Evolutionary conservation across 1,139 yeast genomes (phyloP).

Genomic region (Diutina neorugosa): DNA sequence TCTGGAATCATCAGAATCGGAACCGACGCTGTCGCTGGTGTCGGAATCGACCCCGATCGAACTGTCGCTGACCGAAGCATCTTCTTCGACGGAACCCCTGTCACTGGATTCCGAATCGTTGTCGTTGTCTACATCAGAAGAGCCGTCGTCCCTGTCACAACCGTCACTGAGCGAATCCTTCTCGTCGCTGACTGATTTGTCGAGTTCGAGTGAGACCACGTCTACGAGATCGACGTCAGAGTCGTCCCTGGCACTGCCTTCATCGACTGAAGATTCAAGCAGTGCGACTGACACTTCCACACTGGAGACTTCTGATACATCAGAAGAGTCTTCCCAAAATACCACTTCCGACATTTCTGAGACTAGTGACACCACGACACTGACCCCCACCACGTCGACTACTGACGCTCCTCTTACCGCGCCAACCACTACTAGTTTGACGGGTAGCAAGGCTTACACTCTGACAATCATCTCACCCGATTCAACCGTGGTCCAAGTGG

Average conservation of each 20-base stretch:
- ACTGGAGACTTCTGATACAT: neutral
- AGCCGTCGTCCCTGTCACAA: neutral
- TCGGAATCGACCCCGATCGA: constrained; percentile 3
- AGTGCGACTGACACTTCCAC: neutral
- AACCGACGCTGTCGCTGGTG: constrained; percentile 6
- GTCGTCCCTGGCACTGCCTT: neutral
- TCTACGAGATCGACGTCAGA: neutral
- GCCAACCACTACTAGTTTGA: neutral
- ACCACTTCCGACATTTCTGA: neutral
- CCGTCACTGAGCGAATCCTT: neutral
- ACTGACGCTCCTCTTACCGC: neutral
- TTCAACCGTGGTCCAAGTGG: constrained; percentile 31
- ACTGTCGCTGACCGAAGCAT: neutral
- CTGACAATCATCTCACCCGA: constrained; percentile 16
- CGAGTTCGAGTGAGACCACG: neutral
- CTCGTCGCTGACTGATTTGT: constrained; percentile 3
- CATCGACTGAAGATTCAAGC: neutral
- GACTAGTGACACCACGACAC: neutral
- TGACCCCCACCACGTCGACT: neutral
- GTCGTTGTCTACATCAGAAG: neutral
- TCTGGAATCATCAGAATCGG: constrained; percentile 6
- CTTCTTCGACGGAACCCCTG: neutral
- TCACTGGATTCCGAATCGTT: neutral
- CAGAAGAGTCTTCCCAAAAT: neutral
- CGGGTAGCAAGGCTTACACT: constrained; percentile 9